Conservation (phyloP, 2,329 filamentous ascomycete genomes). For the Phoma herbarum region DNA sequence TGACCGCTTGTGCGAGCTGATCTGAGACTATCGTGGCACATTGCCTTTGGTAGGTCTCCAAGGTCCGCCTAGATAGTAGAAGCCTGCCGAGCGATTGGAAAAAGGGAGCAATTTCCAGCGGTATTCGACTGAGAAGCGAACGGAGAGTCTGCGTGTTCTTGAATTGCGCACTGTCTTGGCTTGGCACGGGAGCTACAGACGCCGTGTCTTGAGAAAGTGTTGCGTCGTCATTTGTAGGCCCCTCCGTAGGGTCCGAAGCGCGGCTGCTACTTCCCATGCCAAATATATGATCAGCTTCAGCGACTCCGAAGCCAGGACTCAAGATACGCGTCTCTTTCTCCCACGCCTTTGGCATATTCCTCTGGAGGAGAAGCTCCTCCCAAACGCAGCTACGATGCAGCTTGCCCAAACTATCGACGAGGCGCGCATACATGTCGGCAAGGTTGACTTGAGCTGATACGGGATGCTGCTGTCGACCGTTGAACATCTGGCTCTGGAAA, state of each 20-base stretch:
- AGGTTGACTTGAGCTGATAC: constrained; percentile 81
- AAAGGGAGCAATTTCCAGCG: constrained; percentile 82
- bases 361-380: constrained; percentile 81
- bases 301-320: constrained; percentile 50
- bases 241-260: constrained; percentile 29
- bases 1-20: constrained; percentile 74
- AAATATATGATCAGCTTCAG: constrained; percentile 53
- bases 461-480: constrained; percentile 68
- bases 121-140: constrained; percentile 78
- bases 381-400: constrained; percentile 82
- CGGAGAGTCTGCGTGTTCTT: constrained; percentile 82
- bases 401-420: constrained; percentile 78
- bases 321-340: constrained; percentile 56
- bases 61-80: constrained; percentile 76
- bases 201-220: constrained; percentile 22
- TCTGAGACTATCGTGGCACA: constrained; percentile 69
- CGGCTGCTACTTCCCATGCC: constrained; percentile 41
- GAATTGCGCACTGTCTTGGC: constrained; percentile 57
- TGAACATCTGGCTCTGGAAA: constrained; percentile 71
- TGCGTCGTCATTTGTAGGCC: constrained; percentile 25
- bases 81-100: constrained; percentile 86
- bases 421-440: constrained; percentile 79
- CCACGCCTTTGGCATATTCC: constrained; percentile 76
- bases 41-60: constrained; percentile 70
- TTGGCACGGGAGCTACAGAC: constrained; percentile 21